phyloP scores from a whole-genome alignment of 73 alveolate genomes.

The Paramecium octaurelia region DNA sequence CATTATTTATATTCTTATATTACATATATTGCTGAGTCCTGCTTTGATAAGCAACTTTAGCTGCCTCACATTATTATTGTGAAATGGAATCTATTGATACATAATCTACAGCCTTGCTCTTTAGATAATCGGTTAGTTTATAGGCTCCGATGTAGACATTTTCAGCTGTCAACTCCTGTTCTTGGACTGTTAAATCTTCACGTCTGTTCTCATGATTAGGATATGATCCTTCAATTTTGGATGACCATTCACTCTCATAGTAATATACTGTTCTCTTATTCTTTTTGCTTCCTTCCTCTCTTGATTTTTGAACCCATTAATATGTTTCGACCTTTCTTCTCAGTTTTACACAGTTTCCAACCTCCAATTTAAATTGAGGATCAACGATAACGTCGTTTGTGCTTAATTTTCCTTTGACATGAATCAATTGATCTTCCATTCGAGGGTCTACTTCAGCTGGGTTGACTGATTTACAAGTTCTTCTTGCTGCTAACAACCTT shows the following conservation, averaged over 20 bases:
- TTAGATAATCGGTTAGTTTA: background rate
- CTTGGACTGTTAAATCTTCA: background rate
- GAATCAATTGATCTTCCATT: background rate
- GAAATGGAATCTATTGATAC: background rate
- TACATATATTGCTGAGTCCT: background rate
- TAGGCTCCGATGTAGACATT: background rate
- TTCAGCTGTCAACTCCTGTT: background rate
- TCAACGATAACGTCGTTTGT: background rate
- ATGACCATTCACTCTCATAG: background rate
- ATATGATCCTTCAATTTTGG: background rate
- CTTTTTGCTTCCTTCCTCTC: background rate
- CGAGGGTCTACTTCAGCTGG: background rate
- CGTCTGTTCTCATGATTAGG: background rate
- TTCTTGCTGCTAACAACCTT: background rate
- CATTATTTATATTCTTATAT: background rate
- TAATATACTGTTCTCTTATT: background rate
- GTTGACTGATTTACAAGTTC: background rate
- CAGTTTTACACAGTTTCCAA: background rate
- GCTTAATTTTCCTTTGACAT: background rate
- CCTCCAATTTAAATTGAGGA: background rate
- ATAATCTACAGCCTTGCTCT: background rate
- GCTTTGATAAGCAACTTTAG: background rate
- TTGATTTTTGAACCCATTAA: slow-evolving; percentile 23
- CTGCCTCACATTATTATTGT: background rate
- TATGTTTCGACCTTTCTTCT: background rate